Evolutionary conservation across 495 filamentous ascomycete genomes (phyloP), one percentile per base, ranked within the genome.

Genomic region (Hypoxylon rickii): DNA sequence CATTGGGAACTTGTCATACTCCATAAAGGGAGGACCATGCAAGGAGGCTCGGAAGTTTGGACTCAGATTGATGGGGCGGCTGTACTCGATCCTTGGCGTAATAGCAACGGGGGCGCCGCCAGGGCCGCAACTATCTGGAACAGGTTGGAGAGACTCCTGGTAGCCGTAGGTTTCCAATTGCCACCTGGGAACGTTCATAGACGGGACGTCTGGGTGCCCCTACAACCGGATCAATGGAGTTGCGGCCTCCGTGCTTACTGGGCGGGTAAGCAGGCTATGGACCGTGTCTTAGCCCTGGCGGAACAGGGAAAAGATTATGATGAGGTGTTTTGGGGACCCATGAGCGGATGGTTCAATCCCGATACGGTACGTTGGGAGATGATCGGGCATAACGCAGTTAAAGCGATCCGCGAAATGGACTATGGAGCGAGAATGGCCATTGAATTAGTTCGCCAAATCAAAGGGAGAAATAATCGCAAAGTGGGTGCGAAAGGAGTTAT

Each of bases 321-420:
- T 12, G 51, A 48, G 7, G 15, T 5, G 0, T 37, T 69, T 36
- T 69, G 60, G 63, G 3, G 1, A 1, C 20, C 21, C 0, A 4
- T 66, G 15, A 33, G 22, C 10, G 57, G 56, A 3, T 64, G 53
- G 46, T 64, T 66, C 21, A 64, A 66, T 32, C 40, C 53, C 2
- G 33, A 59, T 1, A 31, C 48, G 2, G 56, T 64, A 20, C 53
- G 66, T n/a, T 63, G 45, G 50, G 66, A 69, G 48, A 69, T 69
- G 66, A 62, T 55, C 7, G 60, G 63, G 11, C 40, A 50, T 6
- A 58, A 51, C 37, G 57, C 56, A 6, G 48, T 36, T 20, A 7
- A 29, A 0, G 53, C 37, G 4, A 39, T 69, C 15, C 50, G 24
- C 6, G 20, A 21, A 0, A 61, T 69, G 63, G 46, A 38, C 7